phyloP scores from a whole-genome alignment of 306 rosid genomes.

The Begonia peltatifolia region DNA sequence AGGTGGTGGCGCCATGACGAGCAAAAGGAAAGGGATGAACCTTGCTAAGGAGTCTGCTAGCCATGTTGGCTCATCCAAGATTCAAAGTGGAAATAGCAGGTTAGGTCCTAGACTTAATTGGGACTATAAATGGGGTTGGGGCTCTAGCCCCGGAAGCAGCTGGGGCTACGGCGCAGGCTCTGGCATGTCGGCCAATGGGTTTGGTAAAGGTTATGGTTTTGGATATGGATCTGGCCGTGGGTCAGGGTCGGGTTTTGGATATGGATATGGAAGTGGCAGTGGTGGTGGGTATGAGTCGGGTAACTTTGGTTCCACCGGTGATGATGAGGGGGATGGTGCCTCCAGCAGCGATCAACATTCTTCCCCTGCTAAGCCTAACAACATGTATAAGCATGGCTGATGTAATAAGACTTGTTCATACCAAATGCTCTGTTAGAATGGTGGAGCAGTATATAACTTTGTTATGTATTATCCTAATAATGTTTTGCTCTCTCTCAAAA shows the following conservation, averaged over 20 bases:
- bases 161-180: constrained; percentile 82
- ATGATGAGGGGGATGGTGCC: constrained; percentile 1
- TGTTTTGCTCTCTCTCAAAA: too few species aligned
- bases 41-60: constrained; percentile 13
- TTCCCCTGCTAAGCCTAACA: too few species aligned
- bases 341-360: too few species aligned
- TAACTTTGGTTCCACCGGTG: constrained; percentile 9
- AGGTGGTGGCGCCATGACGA: neutral
- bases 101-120: constrained; percentile 60
- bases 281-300: constrained; percentile 26
- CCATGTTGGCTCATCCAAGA: too few species aligned
- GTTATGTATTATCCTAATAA: too few species aligned
- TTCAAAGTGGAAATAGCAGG: constrained; percentile 8
- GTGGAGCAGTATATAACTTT: too few species aligned
- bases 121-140: constrained; percentile 88
- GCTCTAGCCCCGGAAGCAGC: constrained; percentile 48
- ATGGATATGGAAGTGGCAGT: constrained; percentile 10
- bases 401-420: too few species aligned
- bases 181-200: constrained; percentile 31
- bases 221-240: constrained; percentile 43
- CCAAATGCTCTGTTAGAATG: too few species aligned
- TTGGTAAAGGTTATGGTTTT: constrained; percentile 46
- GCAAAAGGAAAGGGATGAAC: constrained; percentile 15
- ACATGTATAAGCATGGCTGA: too few species aligned
- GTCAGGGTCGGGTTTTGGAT: constrained; percentile 44